Evolutionary conservation across 2,329 filamentous ascomycete species (phyloP).

Genomic region (Botrytis galanthina): DNA sequence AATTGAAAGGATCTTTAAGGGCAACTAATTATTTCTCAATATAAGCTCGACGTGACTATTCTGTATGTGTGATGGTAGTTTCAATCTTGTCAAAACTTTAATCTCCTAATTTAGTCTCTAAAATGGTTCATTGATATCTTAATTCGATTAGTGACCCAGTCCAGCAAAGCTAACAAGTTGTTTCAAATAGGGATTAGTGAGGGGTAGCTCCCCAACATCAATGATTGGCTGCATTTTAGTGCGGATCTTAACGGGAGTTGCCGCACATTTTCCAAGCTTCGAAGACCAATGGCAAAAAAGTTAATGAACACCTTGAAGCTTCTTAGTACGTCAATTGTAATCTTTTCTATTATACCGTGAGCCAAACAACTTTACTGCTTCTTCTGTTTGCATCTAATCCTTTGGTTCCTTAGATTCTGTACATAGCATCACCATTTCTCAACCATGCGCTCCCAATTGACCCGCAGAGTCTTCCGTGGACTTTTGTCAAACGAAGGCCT

Average conservation of each 20-base stretch:
- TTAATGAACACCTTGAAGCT: slow-evolving; percentile 11
- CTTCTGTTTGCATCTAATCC: not conserved
- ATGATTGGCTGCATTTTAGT: not conserved
- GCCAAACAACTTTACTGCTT: not conserved
- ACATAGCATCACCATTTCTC: slow-evolving; percentile 23
- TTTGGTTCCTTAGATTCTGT: slow-evolving; percentile 5
- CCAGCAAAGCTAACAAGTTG: not conserved
- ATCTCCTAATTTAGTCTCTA: not conserved
- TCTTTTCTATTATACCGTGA: not conserved
- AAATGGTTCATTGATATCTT: not conserved
- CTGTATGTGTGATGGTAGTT: not conserved
- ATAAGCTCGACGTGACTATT: not conserved
- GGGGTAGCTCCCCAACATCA: slow-evolving; percentile 1
- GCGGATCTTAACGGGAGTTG: slow-evolving; percentile 12
- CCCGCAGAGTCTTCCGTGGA: slow-evolving; percentile 57
- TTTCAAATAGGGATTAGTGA: slow-evolving; percentile 8
- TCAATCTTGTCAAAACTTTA: not conserved
- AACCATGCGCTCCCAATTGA: slow-evolving; percentile 58
- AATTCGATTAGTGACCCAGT: not conserved
- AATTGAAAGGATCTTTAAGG: not conserved
- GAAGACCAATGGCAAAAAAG: not conserved
- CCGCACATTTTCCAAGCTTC: slow-evolving; percentile 19
- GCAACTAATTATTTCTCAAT: not conserved
- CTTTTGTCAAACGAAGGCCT: slow-evolving; percentile 51
- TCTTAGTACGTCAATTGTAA: slow-evolving; percentile 4